Evolutionary conservation across 768 basidiomycete genomes (phyloP), one percentile per base, ranked within the genome.

Genomic region (Crucibulum laeve): DNA sequence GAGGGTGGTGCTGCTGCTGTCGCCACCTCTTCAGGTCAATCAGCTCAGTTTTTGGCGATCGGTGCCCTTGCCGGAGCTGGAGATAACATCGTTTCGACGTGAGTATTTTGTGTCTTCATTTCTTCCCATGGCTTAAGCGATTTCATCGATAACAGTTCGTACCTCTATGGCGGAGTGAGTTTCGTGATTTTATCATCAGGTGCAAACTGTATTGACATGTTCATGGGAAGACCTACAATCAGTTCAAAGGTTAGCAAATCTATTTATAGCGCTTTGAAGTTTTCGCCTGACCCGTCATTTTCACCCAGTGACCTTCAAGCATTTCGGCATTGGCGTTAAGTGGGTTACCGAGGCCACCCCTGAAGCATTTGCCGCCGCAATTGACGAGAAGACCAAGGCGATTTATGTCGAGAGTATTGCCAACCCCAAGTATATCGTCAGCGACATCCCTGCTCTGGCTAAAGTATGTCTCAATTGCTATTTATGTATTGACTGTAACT

Each of bases 51-150:
- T 61, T 66, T 88, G 59, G 71, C 87, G 1, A 77, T 89, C 47
- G 59, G 74, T 1, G 72, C 79, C 22, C 58, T 87, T 32, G 79
- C 82, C 1, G 62, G 70, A 1, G 57, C 71, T 4, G 88, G 89
- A 0, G 88, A 91, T 54, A 91, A 91, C 56, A 85, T 90, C 43
- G 78, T 91, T 4, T 77, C 83, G 2, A 76, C 82, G 79, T 83
- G 47, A 60, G 79, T 65, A 3, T 14, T 7, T 14, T 19, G 13
- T 24, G 13, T 40, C 1, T 18, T 24, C 18, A 33, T 28, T 8
- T 23, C 19, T 43, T 38, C 23, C 36, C 14, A 36, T 42, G 3
- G 35, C 25, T 52, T 45, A 50, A 30, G 41, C 25, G 28, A 28
- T 22, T 19, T 36, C 8, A n/a, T 21, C 1, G 6, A 8, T 15